Evolutionary conservation across 2,329 filamentous ascomycete genomes (phyloP), one percentile per base, ranked within the genome.

Genomic region (Arthrobotrys musiformis): DNA sequence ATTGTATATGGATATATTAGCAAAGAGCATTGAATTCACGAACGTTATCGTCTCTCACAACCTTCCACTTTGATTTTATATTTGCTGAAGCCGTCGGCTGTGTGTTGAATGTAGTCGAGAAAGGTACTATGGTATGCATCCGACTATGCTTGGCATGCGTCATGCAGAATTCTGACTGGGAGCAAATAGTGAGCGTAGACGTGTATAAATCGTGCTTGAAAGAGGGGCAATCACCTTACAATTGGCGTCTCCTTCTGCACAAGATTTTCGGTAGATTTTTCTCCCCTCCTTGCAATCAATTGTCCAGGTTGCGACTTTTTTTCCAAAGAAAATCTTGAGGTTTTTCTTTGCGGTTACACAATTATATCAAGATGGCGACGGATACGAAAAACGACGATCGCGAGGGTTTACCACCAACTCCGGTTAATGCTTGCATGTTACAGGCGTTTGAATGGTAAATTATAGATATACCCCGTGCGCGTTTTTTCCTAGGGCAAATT

Each of bases 391-490:
- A 33, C n/a, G 26, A 37, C n/a, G 46, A 42, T 19, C 40, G 40
- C 19, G 40, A 37, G 63, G 50, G 63, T 24, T 1, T 66, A 22
- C 64, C 70, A 33, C 70, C 72, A 9, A 76, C 72, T 22, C 72
- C 72, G 0, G 60, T 60, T 9, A 76, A 76, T 66, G 64, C 50
- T 26, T 35, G 56, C 62, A 88, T 92, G 83, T 86, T 92, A 79
- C 90, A 92, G 82, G 88, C 86, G 11, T 92, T 92, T 81, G 91
- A 93, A 84, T 93, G 91, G 74, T 72, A 58, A 15, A 61, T 77
- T 56, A 42, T 61, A 46, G 17, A 1, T 24, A 2, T 46, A 22
- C 42, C n/a, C n/a, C n/a, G n/a, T n/a, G 19, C 9, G 9, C 42
- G 8, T 22, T 19, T 22, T 40, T 13, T n/a, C 4, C 37, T 3